Evolutionary conservation across 495 filamentous ascomycete genomes (phyloP), one percentile per base, ranked within the genome.

Genomic region (Neurospora sp.): DNA sequence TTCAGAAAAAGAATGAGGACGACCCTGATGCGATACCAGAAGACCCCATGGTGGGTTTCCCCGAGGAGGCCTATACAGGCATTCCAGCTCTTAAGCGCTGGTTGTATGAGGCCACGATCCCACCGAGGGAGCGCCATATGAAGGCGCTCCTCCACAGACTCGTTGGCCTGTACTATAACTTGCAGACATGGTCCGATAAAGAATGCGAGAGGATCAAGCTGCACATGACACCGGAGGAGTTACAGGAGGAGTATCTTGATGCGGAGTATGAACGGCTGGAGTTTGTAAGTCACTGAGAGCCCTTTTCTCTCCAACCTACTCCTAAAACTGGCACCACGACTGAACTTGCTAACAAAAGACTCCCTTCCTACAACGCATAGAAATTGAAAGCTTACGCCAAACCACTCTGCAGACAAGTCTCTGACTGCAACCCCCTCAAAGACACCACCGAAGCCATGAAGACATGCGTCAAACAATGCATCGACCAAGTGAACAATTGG

Each of bases 21-120:
- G 31, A 16, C 22, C 48, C 20, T 4, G 10, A 40, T 3, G 12
- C 40, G 35, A 45, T 9, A 0, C 12, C 22, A 16, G 27, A 37
- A 65, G 53, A 37, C 22, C 22, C 53, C 27, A 18, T 65, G 5
- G 14, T 4, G 14, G 78, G 77, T 1, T 80, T 79, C 9, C 77
- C 78, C 0, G 72, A 73, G 9, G 59, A 65, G 40, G 9, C 40
- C 20, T 76, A 78, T 9, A 78, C 76, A 3, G 78, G 77, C 3
- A 70, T 79, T 20, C 76, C 77, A 9, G 35, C 68, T 9, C 76
- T 80, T 10, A 69, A 74, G 1, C 59, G 72, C 20, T 80, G 77
- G 77, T 27, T 79, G n/a, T 61, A 40, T 3, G 61, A 71, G n/a
- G 65, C 73, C 16, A 74, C 76, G 4, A 39, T 78, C 7, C 37